Evolutionary conservation across 352 stramenopile genomes (phyloP).

Genomic region (Phytophthora idaei): DNA sequence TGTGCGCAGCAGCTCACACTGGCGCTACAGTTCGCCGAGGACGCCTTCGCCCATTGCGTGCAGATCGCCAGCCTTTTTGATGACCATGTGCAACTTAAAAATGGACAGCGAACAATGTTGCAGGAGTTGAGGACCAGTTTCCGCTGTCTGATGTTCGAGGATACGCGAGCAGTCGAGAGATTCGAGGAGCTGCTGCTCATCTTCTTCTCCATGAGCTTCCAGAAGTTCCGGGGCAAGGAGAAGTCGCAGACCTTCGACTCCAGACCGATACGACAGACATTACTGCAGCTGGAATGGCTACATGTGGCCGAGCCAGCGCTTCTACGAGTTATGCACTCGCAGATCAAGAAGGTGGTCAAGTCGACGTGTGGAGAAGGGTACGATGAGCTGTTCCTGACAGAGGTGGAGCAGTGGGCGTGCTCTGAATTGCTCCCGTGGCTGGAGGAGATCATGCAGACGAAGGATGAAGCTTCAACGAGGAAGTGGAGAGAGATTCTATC

Average conservation of each 20-base stretch:
- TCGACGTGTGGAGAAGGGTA: conserved; percentile 58
- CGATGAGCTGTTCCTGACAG: conserved; percentile 46
- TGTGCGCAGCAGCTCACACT: conserved; percentile 72
- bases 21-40: conserved; percentile 73
- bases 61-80: conserved; percentile 70
- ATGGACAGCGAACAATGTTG: conserved; percentile 38
- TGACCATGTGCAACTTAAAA: conserved; percentile 25
- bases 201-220: conserved; percentile 80
- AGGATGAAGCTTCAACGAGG: conserved; percentile 13
- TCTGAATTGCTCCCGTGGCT: conserved; percentile 68
- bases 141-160: conserved; percentile 62
- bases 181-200: conserved; percentile 71
- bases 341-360: conserved; percentile 58
- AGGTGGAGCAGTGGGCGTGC: conserved; percentile 59
- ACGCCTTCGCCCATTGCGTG: conserved; percentile 73
- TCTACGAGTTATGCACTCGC: conserved; percentile 54
- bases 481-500: conserved; percentile 61
- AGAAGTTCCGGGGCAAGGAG: conserved; percentile 60
- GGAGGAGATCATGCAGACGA: conserved; percentile 49
- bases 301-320: conserved; percentile 54
- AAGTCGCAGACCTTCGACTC: conserved; percentile 62
- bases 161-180: conserved; percentile 34
- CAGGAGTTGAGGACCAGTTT: conserved; percentile 56
- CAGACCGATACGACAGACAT: conserved; percentile 47
- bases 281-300: conserved; percentile 69